These are phyloP conservation scores for Decorospora gaudefroyi DNA, from an alignment of 2,329 filamentous ascomycete genomes.

Conservation along the genomic window DNA sequence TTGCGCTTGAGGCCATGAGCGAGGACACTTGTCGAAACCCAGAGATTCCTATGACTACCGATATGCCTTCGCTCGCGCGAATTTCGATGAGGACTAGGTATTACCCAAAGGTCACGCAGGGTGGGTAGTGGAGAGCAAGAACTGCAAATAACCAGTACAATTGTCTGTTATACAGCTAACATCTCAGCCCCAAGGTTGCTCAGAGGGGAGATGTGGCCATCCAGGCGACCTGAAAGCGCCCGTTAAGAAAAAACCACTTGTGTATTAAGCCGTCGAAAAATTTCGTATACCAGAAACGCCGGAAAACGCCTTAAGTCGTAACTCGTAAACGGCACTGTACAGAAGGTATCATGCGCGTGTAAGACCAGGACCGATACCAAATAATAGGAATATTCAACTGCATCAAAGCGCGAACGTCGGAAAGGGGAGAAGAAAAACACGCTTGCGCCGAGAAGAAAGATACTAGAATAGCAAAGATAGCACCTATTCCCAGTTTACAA, in stretches of 20 bases:
- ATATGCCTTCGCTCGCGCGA: too few species aligned
- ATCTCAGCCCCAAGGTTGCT: constrained; percentile 6
- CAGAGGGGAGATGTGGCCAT: constrained; percentile 16
- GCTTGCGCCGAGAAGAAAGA: not conserved
- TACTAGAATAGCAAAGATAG: not conserved
- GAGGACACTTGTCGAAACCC: too few species aligned
- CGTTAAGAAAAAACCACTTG: constrained; percentile 7
- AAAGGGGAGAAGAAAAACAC: constrained; percentile 1
- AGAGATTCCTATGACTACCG: too few species aligned
- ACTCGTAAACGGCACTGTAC: constrained; percentile 16
- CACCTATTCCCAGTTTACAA: constrained; percentile 34
- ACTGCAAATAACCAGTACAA: constrained; percentile 7
- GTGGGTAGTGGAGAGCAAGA: not conserved
- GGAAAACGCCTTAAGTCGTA: constrained; percentile 16
- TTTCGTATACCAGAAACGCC: constrained; percentile 15
- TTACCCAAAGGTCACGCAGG: too few species aligned
- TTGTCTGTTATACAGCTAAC: constrained; percentile 26
- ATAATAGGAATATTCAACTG: not conserved
- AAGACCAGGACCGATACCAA: constrained; percentile 9
- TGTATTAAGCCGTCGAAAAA: constrained; percentile 6
- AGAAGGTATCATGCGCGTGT: constrained; percentile 18
- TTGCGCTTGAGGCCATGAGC: too few species aligned
- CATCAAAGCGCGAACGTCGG: not conserved
- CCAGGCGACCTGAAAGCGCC: constrained; percentile 21
- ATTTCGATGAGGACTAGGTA: too few species aligned